These are phyloP conservation scores for Vitis rotundifolia DNA, from an alignment of 164 flowering plant species.

Conservation along the genomic window DNA sequence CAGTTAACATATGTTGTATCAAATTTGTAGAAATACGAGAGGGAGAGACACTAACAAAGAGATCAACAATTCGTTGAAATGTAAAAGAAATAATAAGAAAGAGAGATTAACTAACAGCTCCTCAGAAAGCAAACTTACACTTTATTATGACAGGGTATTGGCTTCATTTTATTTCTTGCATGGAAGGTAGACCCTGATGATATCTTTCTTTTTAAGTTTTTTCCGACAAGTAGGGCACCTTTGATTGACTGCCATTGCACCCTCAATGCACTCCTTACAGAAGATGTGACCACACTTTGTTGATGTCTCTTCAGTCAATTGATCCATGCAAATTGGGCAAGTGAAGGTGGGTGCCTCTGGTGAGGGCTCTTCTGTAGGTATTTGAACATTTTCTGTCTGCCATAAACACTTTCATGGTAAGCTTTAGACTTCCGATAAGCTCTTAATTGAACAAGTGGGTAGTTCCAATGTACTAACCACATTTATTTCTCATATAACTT, in stretches of 20 bases:
- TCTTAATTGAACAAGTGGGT: background rate
- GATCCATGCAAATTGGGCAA: conserved; percentile 51
- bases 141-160: background rate
- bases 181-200: conserved; percentile 52
- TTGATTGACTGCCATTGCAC: conserved; percentile 32
- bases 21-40: too few species aligned
- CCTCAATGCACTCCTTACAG: conserved; percentile 46
- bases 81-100: too few species aligned
- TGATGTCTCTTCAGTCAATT: conserved; percentile 45
- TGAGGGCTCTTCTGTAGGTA: background rate
- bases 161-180: conserved; percentile 3
- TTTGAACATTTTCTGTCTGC: background rate
- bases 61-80: too few species aligned
- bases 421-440: background rate
- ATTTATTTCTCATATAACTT: background rate
- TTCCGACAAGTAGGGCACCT: conserved; percentile 53
- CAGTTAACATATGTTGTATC: too few species aligned
- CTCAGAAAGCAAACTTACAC: background rate
- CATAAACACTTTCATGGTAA: background rate
- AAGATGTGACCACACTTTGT: conserved; percentile 60
- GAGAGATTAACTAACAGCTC: background rate
- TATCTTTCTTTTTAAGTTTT: conserved; percentile 28
- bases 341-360: conserved; percentile 10
- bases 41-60: too few species aligned
- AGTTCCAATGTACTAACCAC: background rate